Conservation (phyloP, 192 early-diverging fungal species). For the Thoreauomyces humboldtii region DNA sequence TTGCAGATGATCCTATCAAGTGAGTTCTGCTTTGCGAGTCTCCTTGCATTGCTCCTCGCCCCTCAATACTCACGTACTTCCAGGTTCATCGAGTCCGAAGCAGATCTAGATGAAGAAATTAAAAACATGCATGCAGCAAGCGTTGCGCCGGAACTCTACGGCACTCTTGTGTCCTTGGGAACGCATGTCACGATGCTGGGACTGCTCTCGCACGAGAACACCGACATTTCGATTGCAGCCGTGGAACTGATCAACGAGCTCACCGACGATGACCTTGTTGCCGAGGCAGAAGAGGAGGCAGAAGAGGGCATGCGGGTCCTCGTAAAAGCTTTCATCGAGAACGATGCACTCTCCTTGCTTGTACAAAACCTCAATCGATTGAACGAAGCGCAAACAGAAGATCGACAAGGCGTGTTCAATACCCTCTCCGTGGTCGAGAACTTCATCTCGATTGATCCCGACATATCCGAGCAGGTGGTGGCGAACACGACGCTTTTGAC, state of each 20-base stretch:
- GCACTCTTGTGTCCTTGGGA: slow-evolving; percentile 67
- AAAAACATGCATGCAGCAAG: slow-evolving; percentile 72
- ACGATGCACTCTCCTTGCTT: slow-evolving; percentile 71
- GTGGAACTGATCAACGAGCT: slow-evolving; percentile 87
- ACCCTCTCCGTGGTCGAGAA: slow-evolving; percentile 86
- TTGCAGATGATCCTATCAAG: slow-evolving; percentile 67
- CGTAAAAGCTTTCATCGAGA: slow-evolving; percentile 59
- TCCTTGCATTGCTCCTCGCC: not conserved
- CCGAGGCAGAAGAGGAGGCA: slow-evolving; percentile 49
- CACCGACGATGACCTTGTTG: slow-evolving; percentile 83
- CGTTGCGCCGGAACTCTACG: slow-evolving; percentile 77
- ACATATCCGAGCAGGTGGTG: slow-evolving; percentile 64
- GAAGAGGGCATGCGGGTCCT: slow-evolving; percentile 68
- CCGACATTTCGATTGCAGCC: slow-evolving; percentile 83
- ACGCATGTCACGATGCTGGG: slow-evolving; percentile 64
- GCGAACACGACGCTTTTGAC: slow-evolving; percentile 62
- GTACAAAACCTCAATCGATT: slow-evolving; percentile 78
- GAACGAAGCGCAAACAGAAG: slow-evolving; percentile 73
- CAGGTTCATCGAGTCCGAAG: slow-evolving; percentile 92
- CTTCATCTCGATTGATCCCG: slow-evolving; percentile 70
- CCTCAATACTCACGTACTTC: not conserved
- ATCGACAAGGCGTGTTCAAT: slow-evolving; percentile 83
- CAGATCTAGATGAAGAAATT: slow-evolving; percentile 89
- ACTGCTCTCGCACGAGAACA: slow-evolving; percentile 89
- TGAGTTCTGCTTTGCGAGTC: slow-evolving; percentile 7